phyloP scores from a whole-genome alignment of 2,329 filamentous ascomycete genomes.

The Diaporthe caulivora region DNA sequence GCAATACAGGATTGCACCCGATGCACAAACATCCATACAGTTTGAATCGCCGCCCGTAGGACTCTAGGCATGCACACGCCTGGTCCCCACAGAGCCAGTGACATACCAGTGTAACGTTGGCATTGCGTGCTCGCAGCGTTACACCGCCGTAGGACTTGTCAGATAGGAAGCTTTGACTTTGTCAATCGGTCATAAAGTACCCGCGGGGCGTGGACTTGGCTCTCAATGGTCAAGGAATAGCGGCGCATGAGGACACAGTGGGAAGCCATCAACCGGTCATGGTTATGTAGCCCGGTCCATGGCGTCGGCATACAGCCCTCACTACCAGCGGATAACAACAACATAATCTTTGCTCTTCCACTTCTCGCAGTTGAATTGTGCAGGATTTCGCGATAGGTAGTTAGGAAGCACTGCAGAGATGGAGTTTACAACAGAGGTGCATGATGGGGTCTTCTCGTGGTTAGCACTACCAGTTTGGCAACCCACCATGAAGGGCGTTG shows the following conservation, averaged over 20 bases:
- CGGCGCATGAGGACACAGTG: neutral
- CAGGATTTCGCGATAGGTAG: too few species aligned
- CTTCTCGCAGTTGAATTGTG: too few species aligned
- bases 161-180: neutral
- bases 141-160: neutral
- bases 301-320: too few species aligned
- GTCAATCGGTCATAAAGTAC: neutral
- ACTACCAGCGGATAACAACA: too few species aligned
- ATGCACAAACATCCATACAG: neutral
- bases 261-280: neutral
- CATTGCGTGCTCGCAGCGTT: neutral
- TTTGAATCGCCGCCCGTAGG: neutral
- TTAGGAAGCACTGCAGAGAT: too few species aligned
- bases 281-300: too few species aligned
- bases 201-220: neutral
- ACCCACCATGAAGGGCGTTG: too few species aligned
- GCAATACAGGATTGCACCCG: neutral
- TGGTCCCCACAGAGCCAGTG: neutral
- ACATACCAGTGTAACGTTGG: neutral
- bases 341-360: too few species aligned
- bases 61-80: neutral
- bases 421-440: too few species aligned
- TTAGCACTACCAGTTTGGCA: too few species aligned
- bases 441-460: too few species aligned
- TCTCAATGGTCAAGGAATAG: neutral